Base-by-base conservation (phyloP, 1,284 basidiomycete species). In the Trametes hirsuta region DNA sequence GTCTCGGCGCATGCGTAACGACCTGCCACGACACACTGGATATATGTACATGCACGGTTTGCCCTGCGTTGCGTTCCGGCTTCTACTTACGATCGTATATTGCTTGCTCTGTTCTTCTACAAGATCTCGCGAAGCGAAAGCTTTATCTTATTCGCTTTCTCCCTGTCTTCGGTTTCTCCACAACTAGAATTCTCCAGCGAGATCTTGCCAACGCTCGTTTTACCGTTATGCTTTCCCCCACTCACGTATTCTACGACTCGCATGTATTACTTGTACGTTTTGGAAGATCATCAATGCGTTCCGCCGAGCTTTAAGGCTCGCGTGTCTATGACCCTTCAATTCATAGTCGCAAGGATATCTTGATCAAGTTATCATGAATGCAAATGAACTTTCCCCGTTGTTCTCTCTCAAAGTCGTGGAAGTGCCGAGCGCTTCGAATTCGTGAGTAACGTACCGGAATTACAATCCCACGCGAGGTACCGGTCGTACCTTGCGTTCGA, bases 151-250 rank as follows among this genome's bases (percentile, higher is more conserved):
- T 14, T 52, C 44, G 50, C 47, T 40, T 41, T 35, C 25, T 58
- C 51, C 14, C 42, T 15, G 25, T 30, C 36, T 59, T 53, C 24
- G 49, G 35, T 11, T 41, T 46, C 39, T 24, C 39, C 49, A 22
- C 35, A 53, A 41, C 49, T 65, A 65, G 61, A 65, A 47, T 61
- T 65, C 42, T 36, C 39, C 47, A 22, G 53, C 58, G 24, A 60
- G 64, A 57, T 61, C 64, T 61, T 55, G 61, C 60, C 46, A 18
- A 55, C 64, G 53, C 64, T 65, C 61, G 4, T 65, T 65, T 49
- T 60, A 58, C 61, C 44, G 4, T 62, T 62, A 62, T 61, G 53
- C 49, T 53, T 47, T 47, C 48, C 55, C 51, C 58, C 54, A 58
- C 58, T 56, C 61, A 59, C 58, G 61, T 63, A 60, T 54, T 44